A percentile compares a stretch with the other conserved stretches of the same genome.
Evolutionary conservation across 805 yeast species (phyloP).

Genomic region (Yarrowia divulgata): DNA sequence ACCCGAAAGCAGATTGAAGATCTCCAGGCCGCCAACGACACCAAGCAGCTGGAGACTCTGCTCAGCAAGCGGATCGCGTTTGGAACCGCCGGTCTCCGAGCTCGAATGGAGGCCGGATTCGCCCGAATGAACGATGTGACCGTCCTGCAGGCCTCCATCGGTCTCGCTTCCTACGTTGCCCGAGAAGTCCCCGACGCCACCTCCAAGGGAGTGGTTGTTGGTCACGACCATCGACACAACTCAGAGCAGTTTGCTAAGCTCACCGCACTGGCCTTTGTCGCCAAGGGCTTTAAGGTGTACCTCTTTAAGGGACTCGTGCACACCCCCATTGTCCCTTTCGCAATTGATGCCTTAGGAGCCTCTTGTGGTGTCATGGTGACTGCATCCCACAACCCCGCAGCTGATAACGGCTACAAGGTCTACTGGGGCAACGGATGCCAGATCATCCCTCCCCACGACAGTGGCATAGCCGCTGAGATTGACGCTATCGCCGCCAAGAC

Average conservation of each 20-base stretch:
- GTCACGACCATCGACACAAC: constrained; percentile 89
- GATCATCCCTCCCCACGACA: constrained; percentile 91
- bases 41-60: constrained; percentile 58
- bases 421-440: constrained; percentile 95
- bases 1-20: constrained; percentile 64
- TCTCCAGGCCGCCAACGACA: constrained; percentile 53
- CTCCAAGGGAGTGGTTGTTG: constrained; percentile 67
- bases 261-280: constrained; percentile 75
- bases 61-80: constrained; percentile 67
- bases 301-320: constrained; percentile 56
- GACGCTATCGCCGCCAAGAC: constrained; percentile 67
- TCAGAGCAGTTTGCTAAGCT: constrained; percentile 81
- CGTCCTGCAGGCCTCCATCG: constrained; percentile 79
- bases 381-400: constrained; percentile 53
- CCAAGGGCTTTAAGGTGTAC: constrained; percentile 72
- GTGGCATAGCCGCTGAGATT: constrained; percentile 70
- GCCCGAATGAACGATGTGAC: constrained; percentile 88
- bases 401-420: constrained; percentile 92
- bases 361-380: constrained; percentile 64
- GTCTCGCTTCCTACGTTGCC: constrained; percentile 51
- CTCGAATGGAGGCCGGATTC: constrained; percentile 91
- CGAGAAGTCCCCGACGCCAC: constrained; percentile 47
- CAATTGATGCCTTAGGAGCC: constrained; percentile 67
- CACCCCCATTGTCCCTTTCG: constrained; percentile 93
- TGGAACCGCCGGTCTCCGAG: constrained; percentile 93